Percentiles rank a stretch among this genome's conserved stretches.
Conservation (phyloP, 2,329 filamentous ascomycete species). For the Xylaria sp. region DNA sequence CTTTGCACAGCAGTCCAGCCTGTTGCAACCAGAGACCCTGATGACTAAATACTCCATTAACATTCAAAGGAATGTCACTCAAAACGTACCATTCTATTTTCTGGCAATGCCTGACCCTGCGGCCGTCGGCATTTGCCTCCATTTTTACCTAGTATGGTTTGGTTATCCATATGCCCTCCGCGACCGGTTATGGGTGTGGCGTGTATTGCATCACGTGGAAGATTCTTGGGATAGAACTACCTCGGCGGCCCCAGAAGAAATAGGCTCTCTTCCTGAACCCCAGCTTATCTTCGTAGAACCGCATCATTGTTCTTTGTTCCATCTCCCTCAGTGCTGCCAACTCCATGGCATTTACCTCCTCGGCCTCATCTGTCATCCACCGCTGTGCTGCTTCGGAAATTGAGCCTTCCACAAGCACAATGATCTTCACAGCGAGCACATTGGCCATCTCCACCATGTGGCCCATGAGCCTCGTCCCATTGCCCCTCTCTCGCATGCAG, state of each 20-base stretch:
- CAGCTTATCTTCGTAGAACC: slow-evolving; percentile 24
- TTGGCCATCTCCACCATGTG: slow-evolving; percentile 23
- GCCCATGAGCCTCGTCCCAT: slow-evolving; percentile 24
- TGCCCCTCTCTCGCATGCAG: slow-evolving; percentile 15
- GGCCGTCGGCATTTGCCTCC: not conserved
- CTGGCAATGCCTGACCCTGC: not conserved
- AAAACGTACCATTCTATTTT: slow-evolving; percentile 3
- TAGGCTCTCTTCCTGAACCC: slow-evolving; percentile 23
- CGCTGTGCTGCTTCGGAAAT: slow-evolving; percentile 22
- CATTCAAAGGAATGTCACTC: not conserved
- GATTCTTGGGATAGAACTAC: slow-evolving; percentile 23
- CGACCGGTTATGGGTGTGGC: not conserved
- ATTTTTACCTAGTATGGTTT: not conserved
- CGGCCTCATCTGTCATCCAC: slow-evolving; percentile 19
- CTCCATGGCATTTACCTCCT: slow-evolving; percentile 16
- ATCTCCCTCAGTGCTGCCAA: slow-evolving; percentile 5
- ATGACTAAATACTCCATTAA: not conserved
- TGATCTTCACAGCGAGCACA: slow-evolving; percentile 19
- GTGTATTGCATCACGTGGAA: slow-evolving; percentile 30
- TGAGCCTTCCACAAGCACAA: slow-evolving; percentile 25
- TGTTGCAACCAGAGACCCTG: not conserved
- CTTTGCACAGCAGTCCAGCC: too few relatives aligned
- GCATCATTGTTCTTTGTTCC: slow-evolving; percentile 14
- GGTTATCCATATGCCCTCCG: not conserved
- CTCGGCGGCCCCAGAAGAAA: slow-evolving; percentile 28